A percentile compares a stretch with the other conserved stretches of the same genome.
Evolutionary conservation across 2,329 filamentous ascomycete genomes (phyloP).

Genomic region (Fusarium clavum): DNA sequence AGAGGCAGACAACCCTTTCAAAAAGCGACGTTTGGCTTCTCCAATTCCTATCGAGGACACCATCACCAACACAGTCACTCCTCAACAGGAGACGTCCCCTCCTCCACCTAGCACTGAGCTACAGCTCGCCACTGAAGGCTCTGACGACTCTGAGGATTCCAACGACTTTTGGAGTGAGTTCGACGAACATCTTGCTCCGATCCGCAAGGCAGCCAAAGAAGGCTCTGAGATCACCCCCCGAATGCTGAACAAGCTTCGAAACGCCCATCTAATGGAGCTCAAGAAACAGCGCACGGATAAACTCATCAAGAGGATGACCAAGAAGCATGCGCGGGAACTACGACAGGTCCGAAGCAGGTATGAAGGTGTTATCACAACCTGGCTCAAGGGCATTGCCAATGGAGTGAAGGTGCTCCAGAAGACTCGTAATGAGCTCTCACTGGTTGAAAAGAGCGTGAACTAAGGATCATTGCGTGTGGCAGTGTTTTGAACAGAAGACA

Average conservation of each 20-base stretch:
- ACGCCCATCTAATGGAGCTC: neutral
- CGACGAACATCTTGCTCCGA: neutral
- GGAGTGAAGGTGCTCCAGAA: neutral
- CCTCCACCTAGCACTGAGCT: neutral
- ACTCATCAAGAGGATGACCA: neutral
- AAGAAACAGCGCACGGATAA: neutral
- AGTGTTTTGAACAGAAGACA: neutral
- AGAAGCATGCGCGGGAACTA: neutral
- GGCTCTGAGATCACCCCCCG: neutral
- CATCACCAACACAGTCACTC: neutral
- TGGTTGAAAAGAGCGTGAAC: neutral
- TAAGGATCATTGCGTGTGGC: neutral
- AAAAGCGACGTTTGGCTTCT: neutral
- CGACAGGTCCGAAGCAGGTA: neutral
- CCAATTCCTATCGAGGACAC: neutral
- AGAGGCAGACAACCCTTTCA: neutral
- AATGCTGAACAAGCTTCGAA: neutral
- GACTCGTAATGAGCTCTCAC: neutral
- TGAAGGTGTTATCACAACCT: neutral
- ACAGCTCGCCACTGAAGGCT: neutral
- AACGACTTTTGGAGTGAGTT: neutral
- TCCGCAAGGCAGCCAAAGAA: slow-evolving; percentile 3
- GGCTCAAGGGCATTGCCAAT: neutral
- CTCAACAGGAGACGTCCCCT: neutral
- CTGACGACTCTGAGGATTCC: neutral